Conservation (phyloP, 129 eudicot genomes). For the Gnaphalium uliginosum region DNA sequence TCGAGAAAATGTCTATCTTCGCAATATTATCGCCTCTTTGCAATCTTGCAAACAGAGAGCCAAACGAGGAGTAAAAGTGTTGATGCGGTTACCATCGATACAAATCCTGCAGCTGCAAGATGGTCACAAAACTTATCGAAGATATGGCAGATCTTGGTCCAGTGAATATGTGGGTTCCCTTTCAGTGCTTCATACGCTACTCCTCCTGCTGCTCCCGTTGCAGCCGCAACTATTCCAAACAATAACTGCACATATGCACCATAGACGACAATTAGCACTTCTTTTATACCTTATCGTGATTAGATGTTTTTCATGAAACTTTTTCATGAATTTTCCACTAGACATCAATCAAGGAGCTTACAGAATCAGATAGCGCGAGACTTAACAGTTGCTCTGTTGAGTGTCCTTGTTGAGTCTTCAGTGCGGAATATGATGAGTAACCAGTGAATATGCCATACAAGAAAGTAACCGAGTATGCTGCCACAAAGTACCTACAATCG, state of each 20-base stretch:
- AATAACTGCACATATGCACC: too few species aligned
- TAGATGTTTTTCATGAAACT: too few species aligned
- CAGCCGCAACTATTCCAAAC: too few species aligned
- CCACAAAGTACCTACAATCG: conserved; percentile 56
- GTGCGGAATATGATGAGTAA: conserved; percentile 34
- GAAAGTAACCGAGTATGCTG: conserved; percentile 52
- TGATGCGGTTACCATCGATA: background rate
- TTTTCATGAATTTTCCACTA: too few species aligned
- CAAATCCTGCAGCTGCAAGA: background rate
- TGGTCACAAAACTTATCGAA: background rate
- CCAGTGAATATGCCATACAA: conserved; percentile 56
- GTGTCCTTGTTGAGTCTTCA: conserved; percentile 41
- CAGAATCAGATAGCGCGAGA: conserved; percentile 55
- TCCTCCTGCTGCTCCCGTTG: background rate
- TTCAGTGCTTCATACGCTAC: background rate
- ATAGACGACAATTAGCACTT: too few species aligned
- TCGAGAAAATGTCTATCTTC: background rate
- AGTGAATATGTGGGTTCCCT: background rate
- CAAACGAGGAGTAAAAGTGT: conserved; percentile 1
- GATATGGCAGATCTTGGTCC: background rate
- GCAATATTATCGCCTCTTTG: background rate
- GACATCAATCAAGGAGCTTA: conserved; percentile 22
- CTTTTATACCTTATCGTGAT: too few species aligned
- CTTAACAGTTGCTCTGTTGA: conserved; percentile 33
- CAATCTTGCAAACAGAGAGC: background rate